Base-by-base conservation (phyloP, 2,329 filamentous ascomycete species). In the Ophiocordyceps polyrhachis-furcata region DNA sequence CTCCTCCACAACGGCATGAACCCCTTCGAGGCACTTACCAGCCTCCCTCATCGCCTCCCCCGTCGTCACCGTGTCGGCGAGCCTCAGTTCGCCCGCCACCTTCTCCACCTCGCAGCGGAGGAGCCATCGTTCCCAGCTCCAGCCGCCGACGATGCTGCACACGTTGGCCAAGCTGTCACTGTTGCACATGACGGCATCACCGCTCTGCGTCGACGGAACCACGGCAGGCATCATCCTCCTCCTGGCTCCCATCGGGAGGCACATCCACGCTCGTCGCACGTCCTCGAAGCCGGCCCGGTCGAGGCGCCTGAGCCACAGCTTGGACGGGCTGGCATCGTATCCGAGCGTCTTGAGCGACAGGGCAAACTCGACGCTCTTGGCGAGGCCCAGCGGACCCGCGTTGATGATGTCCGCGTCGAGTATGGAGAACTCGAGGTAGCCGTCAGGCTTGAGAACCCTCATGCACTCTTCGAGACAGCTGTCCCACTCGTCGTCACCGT, bases 61-160 rank as follows among this genome's bases (percentile, higher is more conserved):
- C 11, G 71, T 58, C 35, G 66, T 69, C 28, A 70, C 69, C 5
- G 64, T 74, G 52, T 76, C 70, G 5, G 62, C 63, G 21, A 76
- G 66, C 12, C 73, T 61, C 49, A 71, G 61, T 57, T 85, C 79
- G 23, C 83, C 82, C 56, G 85, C 68, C 5, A 69, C 69, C 61
- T 74, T 91, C 67, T 95, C 88, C 64, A 81, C 74, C 65, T 91
- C 83, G 55, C 89, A 73, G 56, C 86, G 84, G 52, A 95, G 66
- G 60, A 96, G 74, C 91, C 91, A 98, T 59, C 85, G 83, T 71
- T 98, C 91, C 89, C 88, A 98, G 59, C 80, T 79, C 79, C 87
- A 91, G 23, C 82, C 80, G 5, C 86, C 91, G 1, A 89, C 76
- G 38, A 96, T 65, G 19, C 88, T 88, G 13, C 83, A 82, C 51